phyloP scores from a whole-genome alignment of 108 stramenopile genomes.

The Conticribra weissflogii region DNA sequence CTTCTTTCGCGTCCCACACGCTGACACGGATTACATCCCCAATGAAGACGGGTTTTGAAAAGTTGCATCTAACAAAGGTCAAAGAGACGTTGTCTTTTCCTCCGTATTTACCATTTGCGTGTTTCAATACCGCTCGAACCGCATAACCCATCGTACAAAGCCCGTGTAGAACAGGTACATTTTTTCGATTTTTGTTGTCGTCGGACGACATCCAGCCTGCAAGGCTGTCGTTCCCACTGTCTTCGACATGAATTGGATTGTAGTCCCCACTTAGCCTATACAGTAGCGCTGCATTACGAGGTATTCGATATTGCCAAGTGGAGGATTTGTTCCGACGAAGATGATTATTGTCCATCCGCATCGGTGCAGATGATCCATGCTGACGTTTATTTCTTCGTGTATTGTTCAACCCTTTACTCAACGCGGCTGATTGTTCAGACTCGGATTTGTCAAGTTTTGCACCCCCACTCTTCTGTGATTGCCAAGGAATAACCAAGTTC shows the following conservation, averaged over 20 bases:
- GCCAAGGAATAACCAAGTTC: conserved; percentile 44
- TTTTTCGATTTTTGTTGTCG: conserved; percentile 15
- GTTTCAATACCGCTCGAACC: conserved; percentile 58
- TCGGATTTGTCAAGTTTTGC: not conserved
- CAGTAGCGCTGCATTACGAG: conserved; percentile 72
- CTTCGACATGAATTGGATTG: conserved; percentile 88
- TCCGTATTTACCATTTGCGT: not conserved
- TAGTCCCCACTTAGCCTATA: conserved; percentile 92
- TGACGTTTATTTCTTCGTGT: not conserved
- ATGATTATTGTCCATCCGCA: too few species aligned
- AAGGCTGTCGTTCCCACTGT: not conserved
- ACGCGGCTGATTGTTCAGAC: not conserved
- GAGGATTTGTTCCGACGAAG: too few species aligned
- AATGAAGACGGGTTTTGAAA: conserved; percentile 73
- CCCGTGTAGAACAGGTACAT: conserved; percentile 85
- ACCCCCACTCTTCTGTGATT: not conserved
- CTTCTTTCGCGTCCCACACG: conserved; percentile 41
- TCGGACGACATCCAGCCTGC: conserved; percentile 21
- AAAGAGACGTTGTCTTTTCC: conserved; percentile 10
- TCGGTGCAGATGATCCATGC: too few species aligned
- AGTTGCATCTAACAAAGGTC: conserved; percentile 44
- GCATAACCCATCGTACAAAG: conserved; percentile 84
- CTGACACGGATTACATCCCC: conserved; percentile 54
- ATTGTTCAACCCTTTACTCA: too few species aligned
- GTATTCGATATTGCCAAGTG: conserved; percentile 37